phyloP scores from a whole-genome alignment of 768 basidiomycete species.

The Hericium rajendrae region DNA sequence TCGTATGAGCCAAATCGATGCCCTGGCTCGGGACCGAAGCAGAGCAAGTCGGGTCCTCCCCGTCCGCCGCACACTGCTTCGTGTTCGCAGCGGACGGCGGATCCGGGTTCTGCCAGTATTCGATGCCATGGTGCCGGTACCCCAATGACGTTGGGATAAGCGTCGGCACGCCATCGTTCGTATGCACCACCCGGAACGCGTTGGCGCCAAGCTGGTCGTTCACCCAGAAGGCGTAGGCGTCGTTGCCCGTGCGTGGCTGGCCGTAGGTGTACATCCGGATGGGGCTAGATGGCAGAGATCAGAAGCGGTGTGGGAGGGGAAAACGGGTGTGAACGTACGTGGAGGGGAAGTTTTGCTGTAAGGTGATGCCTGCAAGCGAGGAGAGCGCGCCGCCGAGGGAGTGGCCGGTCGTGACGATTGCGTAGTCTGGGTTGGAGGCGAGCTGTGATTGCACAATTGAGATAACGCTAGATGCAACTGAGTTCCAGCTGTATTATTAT shows the following conservation, averaged over 20 bases:
- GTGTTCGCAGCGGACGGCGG: not conserved
- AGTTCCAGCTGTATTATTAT: not conserved
- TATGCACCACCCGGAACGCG: slow-evolving; percentile 3
- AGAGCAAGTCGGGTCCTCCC: not conserved
- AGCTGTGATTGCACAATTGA: not conserved
- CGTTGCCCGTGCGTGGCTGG: slow-evolving; percentile 15
- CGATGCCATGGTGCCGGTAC: slow-evolving; percentile 10
- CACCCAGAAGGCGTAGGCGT: slow-evolving; percentile 7
- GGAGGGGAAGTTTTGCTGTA: slow-evolving; percentile 8
- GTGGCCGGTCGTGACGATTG: slow-evolving; percentile 21
- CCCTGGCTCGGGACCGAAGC: not conserved
- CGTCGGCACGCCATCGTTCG: slow-evolving; percentile 11
- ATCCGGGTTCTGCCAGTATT: not conserved
- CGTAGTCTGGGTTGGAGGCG: slow-evolving; percentile 19
- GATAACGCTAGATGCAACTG: not conserved
- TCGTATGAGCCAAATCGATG: not conserved
- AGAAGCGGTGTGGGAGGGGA: not conserved
- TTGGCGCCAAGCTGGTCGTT: slow-evolving; percentile 8
- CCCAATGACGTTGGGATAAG: slow-evolving; percentile 6
- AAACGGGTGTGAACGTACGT: not conserved
- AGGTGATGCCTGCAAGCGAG: slow-evolving; percentile 23
- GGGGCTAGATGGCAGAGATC: not conserved
- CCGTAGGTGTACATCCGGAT: slow-evolving; percentile 15
- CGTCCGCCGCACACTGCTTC: not conserved
- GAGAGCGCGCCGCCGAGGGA: slow-evolving; percentile 31